Evolutionary conservation across 805 yeast genomes (phyloP).

Genomic region (Candida succiphila): DNA sequence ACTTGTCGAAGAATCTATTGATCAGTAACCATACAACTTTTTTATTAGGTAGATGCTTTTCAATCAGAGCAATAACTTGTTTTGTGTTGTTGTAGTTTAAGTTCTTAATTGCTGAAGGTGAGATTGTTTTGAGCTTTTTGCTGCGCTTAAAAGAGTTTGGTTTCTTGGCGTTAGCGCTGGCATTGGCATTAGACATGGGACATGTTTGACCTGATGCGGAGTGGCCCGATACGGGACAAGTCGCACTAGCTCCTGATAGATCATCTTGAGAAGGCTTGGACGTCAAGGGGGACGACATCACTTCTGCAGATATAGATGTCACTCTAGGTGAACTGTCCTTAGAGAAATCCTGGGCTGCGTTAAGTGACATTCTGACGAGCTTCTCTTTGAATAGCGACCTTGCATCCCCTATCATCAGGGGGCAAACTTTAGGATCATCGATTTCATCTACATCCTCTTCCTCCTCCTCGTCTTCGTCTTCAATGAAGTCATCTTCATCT

Average conservation of each 20-base stretch:
- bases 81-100: conserved; percentile 31
- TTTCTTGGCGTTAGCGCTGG: conserved; percentile 2
- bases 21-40: conserved; percentile 45
- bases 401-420: conserved; percentile 36
- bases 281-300: conserved; percentile 2
- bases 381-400: conserved; percentile 25
- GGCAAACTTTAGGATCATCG: conserved; percentile 31
- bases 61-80: conserved; percentile 27
- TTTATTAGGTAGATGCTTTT: conserved; percentile 42
- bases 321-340: conserved; percentile 12
- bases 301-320: conserved; percentile 15
- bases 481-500: neutral
- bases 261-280: neutral
- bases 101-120: conserved; percentile 23
- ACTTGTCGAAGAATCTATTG: conserved; percentile 45
- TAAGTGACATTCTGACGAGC: conserved; percentile 19
- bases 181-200: conserved; percentile 7
- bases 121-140: conserved; percentile 16
- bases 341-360: conserved; percentile 18
- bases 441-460: conserved; percentile 16
- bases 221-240: neutral
- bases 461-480: conserved; percentile 6
- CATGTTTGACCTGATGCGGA: conserved; percentile 6
- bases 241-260: neutral
- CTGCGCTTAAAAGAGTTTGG: conserved; percentile 8